Conservation (phyloP, 2,329 filamentous ascomycete genomes). For the Sporothrix inflata region DNA sequence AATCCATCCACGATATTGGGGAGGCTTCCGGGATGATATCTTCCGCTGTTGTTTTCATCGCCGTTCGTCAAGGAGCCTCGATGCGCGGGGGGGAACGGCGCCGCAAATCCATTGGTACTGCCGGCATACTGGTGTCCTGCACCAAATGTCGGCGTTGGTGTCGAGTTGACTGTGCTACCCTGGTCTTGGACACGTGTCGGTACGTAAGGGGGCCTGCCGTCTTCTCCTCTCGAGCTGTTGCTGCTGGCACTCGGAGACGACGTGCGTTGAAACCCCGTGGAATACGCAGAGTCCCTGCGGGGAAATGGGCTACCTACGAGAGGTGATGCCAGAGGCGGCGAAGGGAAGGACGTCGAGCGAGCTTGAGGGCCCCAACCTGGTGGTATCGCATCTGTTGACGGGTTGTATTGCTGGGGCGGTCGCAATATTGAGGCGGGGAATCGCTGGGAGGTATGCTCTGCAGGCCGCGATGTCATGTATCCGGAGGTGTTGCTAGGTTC, state of each 20-base stretch:
- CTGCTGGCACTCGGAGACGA: conserved; percentile 7
- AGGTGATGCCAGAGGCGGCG: conserved; percentile 10
- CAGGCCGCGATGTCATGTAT: not conserved
- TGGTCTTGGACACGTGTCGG: not conserved
- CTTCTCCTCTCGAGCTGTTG: not conserved
- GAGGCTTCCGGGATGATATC: not conserved
- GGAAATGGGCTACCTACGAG: not conserved
- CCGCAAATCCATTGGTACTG: conserved; percentile 7
- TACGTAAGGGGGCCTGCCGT: not conserved
- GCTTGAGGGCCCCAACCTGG: not conserved
- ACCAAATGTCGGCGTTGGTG: not conserved
- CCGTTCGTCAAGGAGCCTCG: not conserved
- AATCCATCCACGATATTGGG: not conserved
- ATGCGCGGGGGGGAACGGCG: not conserved
- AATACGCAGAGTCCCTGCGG: conserved; percentile 12
- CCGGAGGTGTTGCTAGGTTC: not conserved
- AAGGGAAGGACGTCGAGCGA: conserved; percentile 21
- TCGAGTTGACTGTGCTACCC: not conserved
- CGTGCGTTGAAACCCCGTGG: not conserved
- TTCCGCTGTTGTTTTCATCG: not conserved
- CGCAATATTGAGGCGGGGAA: conserved; percentile 2
- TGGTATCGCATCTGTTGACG: not conserved
- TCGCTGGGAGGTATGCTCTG: not conserved
- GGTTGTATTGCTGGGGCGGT: not conserved
- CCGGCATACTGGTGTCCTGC: not conserved